phyloP scores from a whole-genome alignment of 805 yeast genomes.

The Pichia manshurica region DNA sequence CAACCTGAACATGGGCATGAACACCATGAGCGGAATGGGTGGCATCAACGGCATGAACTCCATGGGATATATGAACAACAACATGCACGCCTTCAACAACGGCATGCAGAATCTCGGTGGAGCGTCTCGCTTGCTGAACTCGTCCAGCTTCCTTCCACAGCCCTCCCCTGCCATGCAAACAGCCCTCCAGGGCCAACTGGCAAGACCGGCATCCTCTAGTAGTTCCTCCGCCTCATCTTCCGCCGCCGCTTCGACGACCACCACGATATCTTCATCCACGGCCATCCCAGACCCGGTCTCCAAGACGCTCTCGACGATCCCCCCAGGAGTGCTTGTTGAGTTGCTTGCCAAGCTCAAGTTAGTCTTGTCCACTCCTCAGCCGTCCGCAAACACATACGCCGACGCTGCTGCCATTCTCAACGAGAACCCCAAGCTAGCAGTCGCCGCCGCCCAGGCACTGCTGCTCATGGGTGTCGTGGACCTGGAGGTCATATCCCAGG shows the following conservation, averaged over 20 bases:
- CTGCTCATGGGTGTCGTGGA: conserved; percentile 74
- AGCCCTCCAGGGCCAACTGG: neutral
- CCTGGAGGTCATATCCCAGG: conserved; percentile 57
- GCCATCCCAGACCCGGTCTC: conserved; percentile 45
- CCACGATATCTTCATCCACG: conserved; percentile 6
- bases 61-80: neutral
- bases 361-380: conserved; percentile 45
- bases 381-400: conserved; percentile 33
- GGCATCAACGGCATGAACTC: neutral
- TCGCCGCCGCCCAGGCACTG: conserved; percentile 68
- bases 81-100: conserved; percentile 4
- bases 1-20: too few relatives aligned
- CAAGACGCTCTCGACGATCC: conserved; percentile 53
- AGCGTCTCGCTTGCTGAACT: neutral
- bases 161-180: conserved; percentile 8
- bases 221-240: too few relatives aligned
- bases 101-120: neutral
- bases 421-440: conserved; percentile 51
- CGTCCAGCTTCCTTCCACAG: neutral
- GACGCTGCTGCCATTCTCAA: conserved; percentile 50
- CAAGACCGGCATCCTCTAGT: neutral
- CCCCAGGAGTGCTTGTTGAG: conserved; percentile 68
- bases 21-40: neutral
- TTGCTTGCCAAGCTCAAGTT: conserved; percentile 61
- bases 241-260: conserved; percentile 6